Evolutionary conservation across 768 basidiomycete species (phyloP).

Genomic region (Serpula lacrymans): DNA sequence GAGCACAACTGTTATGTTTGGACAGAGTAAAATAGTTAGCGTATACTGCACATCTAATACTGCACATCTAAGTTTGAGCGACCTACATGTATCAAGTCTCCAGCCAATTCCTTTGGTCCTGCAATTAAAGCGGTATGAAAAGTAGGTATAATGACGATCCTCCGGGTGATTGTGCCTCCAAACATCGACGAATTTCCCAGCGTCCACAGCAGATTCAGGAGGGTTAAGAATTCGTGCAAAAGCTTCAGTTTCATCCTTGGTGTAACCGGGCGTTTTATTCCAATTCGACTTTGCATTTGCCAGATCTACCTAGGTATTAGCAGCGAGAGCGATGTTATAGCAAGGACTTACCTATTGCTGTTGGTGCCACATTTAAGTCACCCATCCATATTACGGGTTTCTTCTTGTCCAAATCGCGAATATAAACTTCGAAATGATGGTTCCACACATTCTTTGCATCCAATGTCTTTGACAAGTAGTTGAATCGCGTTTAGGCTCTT

Average conservation of each 20-base stretch:
- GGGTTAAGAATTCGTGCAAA: slow-evolving; percentile 67
- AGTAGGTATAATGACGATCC: slow-evolving; percentile 79
- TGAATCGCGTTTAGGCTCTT: background rate
- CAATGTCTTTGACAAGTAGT: slow-evolving; percentile 50
- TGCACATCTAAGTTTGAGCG: slow-evolving; percentile 14
- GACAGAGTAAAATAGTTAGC: background rate
- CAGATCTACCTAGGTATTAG: slow-evolving; percentile 46
- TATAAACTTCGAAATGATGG: slow-evolving; percentile 66
- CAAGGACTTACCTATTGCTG: slow-evolving; percentile 50
- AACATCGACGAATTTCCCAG: slow-evolving; percentile 65
- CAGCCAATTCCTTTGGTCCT: slow-evolving; percentile 80
- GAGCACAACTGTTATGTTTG: slow-evolving; percentile 54
- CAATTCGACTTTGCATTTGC: slow-evolving; percentile 69
- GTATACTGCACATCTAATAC: slow-evolving; percentile 2
- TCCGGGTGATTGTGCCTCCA: slow-evolving; percentile 74
- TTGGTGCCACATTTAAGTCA: slow-evolving; percentile 85
- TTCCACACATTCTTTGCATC: slow-evolving; percentile 80
- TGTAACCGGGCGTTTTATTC: slow-evolving; percentile 88
- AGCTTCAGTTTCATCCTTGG: slow-evolving; percentile 73
- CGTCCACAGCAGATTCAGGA: slow-evolving; percentile 30
- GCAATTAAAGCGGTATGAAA: slow-evolving; percentile 80
- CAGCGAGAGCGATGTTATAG: slow-evolving; percentile 2
- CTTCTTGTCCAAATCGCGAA: slow-evolving; percentile 66
- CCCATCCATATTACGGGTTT: slow-evolving; percentile 90
- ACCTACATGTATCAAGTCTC: slow-evolving; percentile 81